phyloP scores from a whole-genome alignment of 2,329 filamentous ascomycete genomes.

The Alternaria angustiovoidea region DNA sequence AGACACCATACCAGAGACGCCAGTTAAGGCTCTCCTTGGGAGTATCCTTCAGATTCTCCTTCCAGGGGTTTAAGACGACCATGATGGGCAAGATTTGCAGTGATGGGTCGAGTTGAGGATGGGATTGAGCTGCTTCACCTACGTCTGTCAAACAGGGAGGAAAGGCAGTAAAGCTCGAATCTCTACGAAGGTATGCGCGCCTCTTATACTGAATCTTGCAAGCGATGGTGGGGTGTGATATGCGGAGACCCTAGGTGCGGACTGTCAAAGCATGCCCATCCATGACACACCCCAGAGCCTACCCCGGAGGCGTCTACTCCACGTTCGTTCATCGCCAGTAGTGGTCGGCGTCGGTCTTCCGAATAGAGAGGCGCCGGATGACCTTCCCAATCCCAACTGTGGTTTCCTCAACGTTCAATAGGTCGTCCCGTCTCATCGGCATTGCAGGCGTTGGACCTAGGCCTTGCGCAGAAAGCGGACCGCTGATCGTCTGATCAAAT shows the following conservation, averaged over 20 bases:
- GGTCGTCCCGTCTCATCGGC: constrained; percentile 1
- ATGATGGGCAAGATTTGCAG: constrained; percentile 31
- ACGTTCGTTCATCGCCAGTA: constrained; percentile 4
- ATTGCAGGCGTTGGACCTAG: constrained; percentile 8
- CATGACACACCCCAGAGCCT: constrained; percentile 9
- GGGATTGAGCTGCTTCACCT: constrained; percentile 6
- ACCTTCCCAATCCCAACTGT: constrained; percentile 7
- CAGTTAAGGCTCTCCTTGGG: constrained; percentile 78
- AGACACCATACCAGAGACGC: constrained; percentile 78
- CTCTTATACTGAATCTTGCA: constrained; percentile 10
- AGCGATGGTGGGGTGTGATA: constrained; percentile 8
- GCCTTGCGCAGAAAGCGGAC: constrained; percentile 3
- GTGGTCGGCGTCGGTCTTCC: not conserved
- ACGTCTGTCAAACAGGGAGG: constrained; percentile 5
- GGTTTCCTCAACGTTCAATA: constrained; percentile 3
- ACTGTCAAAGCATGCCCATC: not conserved
- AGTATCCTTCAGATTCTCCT: constrained; percentile 65
- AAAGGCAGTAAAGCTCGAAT: constrained; percentile 3
- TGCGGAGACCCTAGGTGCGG: constrained; percentile 8
- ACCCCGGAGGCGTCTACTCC: constrained; percentile 5
- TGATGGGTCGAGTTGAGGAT: not conserved
- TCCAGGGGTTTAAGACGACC: constrained; percentile 44
- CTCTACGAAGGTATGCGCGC: not conserved
- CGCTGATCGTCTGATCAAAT: constrained; percentile 6
- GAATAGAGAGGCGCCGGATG: constrained; percentile 5